Evolutionary conservation across 768 basidiomycete genomes (phyloP).

Genomic region (Mycena filopes): DNA sequence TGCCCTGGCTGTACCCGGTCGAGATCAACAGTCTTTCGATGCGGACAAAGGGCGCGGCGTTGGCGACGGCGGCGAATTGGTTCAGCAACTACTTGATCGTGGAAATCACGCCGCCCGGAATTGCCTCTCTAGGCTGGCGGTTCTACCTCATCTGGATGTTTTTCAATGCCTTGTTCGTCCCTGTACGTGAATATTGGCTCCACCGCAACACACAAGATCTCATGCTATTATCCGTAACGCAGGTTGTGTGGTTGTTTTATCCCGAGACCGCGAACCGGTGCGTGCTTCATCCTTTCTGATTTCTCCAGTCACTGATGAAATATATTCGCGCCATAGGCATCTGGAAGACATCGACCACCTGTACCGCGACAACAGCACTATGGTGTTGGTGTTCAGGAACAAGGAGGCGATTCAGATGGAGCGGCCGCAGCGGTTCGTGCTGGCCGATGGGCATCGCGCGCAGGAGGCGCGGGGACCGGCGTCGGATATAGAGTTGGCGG

Average conservation of each 20-base stretch:
- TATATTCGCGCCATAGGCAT: slow-evolving; percentile 41
- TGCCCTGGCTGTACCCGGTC: slow-evolving; percentile 62
- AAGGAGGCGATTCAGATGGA: slow-evolving; percentile 55
- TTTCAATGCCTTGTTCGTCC: slow-evolving; percentile 61
- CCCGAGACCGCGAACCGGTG: slow-evolving; percentile 57
- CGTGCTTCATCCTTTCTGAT: neutral
- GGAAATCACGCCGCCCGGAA: slow-evolving; percentile 59
- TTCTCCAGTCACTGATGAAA: neutral
- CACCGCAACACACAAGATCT: neutral
- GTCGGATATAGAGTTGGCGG: slow-evolving; percentile 1
- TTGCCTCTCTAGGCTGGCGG: slow-evolving; percentile 57
- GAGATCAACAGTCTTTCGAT: slow-evolving; percentile 63
- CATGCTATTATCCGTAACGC: neutral
- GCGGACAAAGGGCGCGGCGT: slow-evolving; percentile 60
- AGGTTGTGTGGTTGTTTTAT: slow-evolving; percentile 60
- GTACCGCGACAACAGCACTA: slow-evolving; percentile 55
- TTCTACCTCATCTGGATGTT: slow-evolving; percentile 62
- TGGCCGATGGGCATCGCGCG: slow-evolving; percentile 46
- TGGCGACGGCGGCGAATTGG: slow-evolving; percentile 62
- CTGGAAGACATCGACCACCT: slow-evolving; percentile 61
- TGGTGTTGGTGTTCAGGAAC: slow-evolving; percentile 54
- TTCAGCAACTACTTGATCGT: slow-evolving; percentile 64
- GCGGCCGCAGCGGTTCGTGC: slow-evolving; percentile 55
- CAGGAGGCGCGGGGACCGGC: slow-evolving; percentile 16
- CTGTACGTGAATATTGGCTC: slow-evolving; percentile 44